Evolutionary conservation across 1,139 yeast genomes (phyloP), one percentile per base, ranked within the genome.

Genomic region (Ogataea hybrid): DNA sequence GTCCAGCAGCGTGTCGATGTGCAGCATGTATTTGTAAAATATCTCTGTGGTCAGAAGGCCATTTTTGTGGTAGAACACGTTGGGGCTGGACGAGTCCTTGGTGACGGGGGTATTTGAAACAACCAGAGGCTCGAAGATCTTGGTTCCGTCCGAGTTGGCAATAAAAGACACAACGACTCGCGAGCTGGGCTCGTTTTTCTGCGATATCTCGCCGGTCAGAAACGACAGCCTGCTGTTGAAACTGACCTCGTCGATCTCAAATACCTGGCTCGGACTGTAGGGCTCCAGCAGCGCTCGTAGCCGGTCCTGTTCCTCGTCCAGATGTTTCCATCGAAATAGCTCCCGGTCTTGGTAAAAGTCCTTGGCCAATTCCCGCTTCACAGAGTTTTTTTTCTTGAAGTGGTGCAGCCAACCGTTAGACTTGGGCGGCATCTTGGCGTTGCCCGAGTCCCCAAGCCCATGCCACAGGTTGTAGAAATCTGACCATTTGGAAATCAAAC

Each of bases 341-440:
- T 51, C 47, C 7, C 43, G 22, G 27, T 49, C 33, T 15, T 35
- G 37, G 29, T 51, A 50, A 37, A 57, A 59, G 1, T 40, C 25
- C 11, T 41, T 39, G 3, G 63, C 61, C 14, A 57, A 41, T 3
- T 56, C 54, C 33, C 53, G 48, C 36, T 59, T 56, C 2, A 48
- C 29, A 9, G 52, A 36, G 43, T 61, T 55, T 31, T 59, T 53
- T 36, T 53, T 54, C 40, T 63, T 65, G 53, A 67, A 66, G 47
- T 63, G 63, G 32, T 63, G 61, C 4, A 64, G 39, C 70, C 70
- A 66, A 0, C 70, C 70, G 44, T 63, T 63, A 2, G 67, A 61
- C 41, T 62, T 62, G 2, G 52, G 45, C 3, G 47, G 46, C 9
- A 47, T 25, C 12, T 37, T 42, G 2, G 40, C 43, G 6, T 41